phyloP scores from a whole-genome alignment of 805 yeast species.

The Ogataea kodamae region DNA sequence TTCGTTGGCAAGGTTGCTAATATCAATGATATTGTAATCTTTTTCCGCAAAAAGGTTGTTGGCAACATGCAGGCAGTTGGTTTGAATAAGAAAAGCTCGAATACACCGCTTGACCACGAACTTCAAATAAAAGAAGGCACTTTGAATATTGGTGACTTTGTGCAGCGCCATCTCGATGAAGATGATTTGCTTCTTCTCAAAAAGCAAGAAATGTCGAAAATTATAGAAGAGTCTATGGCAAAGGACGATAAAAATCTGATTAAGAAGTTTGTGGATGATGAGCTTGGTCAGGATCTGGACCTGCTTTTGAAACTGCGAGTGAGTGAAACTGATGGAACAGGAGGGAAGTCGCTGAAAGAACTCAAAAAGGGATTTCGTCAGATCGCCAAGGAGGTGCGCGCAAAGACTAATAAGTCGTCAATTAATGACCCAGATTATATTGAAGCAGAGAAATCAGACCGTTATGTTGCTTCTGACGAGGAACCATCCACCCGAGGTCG shows the following conservation, averaged over 20 bases:
- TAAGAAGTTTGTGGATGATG: constrained; percentile 56
- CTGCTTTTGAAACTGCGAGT: constrained; percentile 39
- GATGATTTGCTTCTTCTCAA: constrained; percentile 68
- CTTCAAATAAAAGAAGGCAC: constrained; percentile 17
- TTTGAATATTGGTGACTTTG: constrained; percentile 43
- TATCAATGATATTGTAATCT: constrained; percentile 77
- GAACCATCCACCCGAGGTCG: constrained; percentile 7
- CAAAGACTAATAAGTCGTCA: constrained; percentile 6
- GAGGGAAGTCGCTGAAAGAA: constrained; percentile 18
- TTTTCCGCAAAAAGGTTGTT: constrained; percentile 44
- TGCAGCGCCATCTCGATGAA: constrained; percentile 58
- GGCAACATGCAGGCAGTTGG: constrained; percentile 17
- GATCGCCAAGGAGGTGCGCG: constrained; percentile 28
- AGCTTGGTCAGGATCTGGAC: constrained; percentile 50
- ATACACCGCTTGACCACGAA: constrained; percentile 40
- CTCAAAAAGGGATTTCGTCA: constrained; percentile 29
- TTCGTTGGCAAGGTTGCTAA: constrained; percentile 92
- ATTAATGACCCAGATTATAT: neutral
- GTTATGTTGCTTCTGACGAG: constrained; percentile 7
- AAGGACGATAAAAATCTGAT: constrained; percentile 79
- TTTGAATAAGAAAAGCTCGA: constrained; percentile 25
- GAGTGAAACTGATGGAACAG: constrained; percentile 8
- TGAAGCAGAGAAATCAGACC: neutral
- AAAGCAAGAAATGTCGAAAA: constrained; percentile 69
- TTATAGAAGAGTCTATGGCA: constrained; percentile 68